phyloP scores from a whole-genome alignment of 1,284 basidiomycete species.

The Taiwanofungus camphoratus region DNA sequence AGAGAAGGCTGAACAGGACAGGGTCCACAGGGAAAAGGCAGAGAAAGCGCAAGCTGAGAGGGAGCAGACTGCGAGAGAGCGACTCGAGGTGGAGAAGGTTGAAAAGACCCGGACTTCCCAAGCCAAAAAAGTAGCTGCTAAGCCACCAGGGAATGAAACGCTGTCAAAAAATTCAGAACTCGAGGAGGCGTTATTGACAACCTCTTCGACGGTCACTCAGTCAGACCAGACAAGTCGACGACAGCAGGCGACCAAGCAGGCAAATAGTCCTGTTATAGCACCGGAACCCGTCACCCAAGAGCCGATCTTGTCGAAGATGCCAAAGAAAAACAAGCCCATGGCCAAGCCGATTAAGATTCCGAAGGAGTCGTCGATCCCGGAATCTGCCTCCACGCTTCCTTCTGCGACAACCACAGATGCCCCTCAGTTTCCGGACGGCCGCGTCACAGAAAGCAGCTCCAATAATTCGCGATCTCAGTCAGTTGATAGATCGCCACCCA shows the following conservation, averaged over 20 bases:
- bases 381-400: constrained; percentile 38
- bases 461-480: constrained; percentile 57
- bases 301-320: constrained; percentile 71
- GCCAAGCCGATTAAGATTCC: constrained; percentile 53
- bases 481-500: constrained; percentile 36
- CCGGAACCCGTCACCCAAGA: constrained; percentile 45
- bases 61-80: constrained; percentile 30
- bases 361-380: constrained; percentile 47
- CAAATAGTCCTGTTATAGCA: constrained; percentile 15
- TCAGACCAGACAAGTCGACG: constrained; percentile 1
- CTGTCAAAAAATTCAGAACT: constrained; percentile 5
- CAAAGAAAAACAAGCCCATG: constrained; percentile 71
- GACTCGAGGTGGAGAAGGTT: constrained; percentile 23
- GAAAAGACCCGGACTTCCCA: constrained; percentile 13
- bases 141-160: constrained; percentile 18
- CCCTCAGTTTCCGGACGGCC: constrained; percentile 32
- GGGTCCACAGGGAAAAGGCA: constrained; percentile 34
- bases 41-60: constrained; percentile 30
- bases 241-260: constrained; percentile 13
- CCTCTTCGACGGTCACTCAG: constrained; percentile 19
- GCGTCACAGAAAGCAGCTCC: constrained; percentile 36
- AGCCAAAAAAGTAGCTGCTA: constrained; percentile 29
- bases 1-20: constrained; percentile 34
- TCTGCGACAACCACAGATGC: constrained; percentile 43
- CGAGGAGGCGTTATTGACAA: constrained; percentile 16